Conservation (phyloP, 371 early-diverging fungal species). For the Apophysomyces ossiformis region DNA sequence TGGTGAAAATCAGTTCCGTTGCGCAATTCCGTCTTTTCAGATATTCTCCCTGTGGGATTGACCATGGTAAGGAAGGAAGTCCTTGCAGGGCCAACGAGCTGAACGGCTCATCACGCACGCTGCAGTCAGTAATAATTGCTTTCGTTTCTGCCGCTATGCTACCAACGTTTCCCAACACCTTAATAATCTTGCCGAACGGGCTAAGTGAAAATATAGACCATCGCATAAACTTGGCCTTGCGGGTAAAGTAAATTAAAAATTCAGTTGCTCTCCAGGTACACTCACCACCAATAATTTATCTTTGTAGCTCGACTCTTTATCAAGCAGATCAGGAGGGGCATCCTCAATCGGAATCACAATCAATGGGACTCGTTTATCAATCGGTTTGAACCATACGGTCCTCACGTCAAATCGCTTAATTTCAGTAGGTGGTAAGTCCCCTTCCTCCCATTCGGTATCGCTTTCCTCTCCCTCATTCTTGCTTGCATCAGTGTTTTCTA, state of each 20-base stretch:
- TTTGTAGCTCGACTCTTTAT: slow-evolving; percentile 26
- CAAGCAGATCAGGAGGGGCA: slow-evolving; percentile 43
- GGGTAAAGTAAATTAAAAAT: neutral
- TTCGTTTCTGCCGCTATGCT: slow-evolving; percentile 57
- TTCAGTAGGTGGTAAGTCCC: neutral
- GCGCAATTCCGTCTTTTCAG: slow-evolving; percentile 70
- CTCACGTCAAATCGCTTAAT: slow-evolving; percentile 10
- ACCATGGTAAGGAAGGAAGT: slow-evolving; percentile 63
- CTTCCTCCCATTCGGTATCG: slow-evolving; percentile 23
- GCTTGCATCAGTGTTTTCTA: neutral
- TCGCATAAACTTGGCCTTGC: slow-evolving; percentile 30
- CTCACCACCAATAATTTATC: slow-evolving; percentile 24
- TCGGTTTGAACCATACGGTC: slow-evolving; percentile 67
- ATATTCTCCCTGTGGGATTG: slow-evolving; percentile 59
- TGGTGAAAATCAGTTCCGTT: slow-evolving; percentile 69
- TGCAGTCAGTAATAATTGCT: slow-evolving; percentile 56
- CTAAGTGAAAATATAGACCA: slow-evolving; percentile 58
- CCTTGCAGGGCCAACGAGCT: slow-evolving; percentile 49
- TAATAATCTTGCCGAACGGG: slow-evolving; percentile 56
- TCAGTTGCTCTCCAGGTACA: neutral
- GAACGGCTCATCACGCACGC: slow-evolving; percentile 43
- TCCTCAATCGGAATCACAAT: slow-evolving; percentile 55
- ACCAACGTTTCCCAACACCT: slow-evolving; percentile 58
- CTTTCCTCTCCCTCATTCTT: slow-evolving; percentile 13
- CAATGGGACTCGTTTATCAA: slow-evolving; percentile 64